Evolutionary conservation across 257 asterid species (phyloP), one percentile per base, ranked within the genome.

Genomic region (Przewalskia tangutica): DNA sequence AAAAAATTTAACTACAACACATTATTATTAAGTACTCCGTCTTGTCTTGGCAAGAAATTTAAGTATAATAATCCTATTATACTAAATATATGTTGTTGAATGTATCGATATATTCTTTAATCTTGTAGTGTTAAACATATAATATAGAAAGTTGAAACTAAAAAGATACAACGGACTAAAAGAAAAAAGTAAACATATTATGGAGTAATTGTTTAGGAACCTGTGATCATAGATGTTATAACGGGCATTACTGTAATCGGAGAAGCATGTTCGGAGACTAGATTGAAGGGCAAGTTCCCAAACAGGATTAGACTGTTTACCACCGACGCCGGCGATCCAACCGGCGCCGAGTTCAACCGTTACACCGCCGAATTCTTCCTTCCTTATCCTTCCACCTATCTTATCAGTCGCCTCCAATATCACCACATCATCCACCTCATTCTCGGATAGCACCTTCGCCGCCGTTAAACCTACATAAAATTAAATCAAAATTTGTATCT

Each of bases 321-420:
- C 98, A 27, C 98, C 98, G 84, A 95, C 98, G 6, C 98, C 98
- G 83, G 98, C 93, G 81, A 95, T 89, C 98, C 98, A 95, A 14
- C 98, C 98, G 80, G 98, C 98, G 48, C 98, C 98, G 81, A 93
- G 93, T 85, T 95, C 98, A 85, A 92, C 98, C 86, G 95, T 86
- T 20, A 90, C 93, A 82, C 94, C 97, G 58, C 97, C 93, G 75
- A 95, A 95, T 60, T 88, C 83, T 86, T 95, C 98, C 90, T 92
- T 95, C 89, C 90, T 87, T 83, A 95, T 83, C 58, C 98, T 85
- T 0, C 98, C 98, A 4, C 98, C 98, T 2, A 95, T 92, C 76
- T 92, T 84, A 62, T 95, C 97, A 83, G 97, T 75, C 81, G 97
- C 98, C 87, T 95, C 98, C 54, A 95, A 58, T 81, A 95, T 91